Percentiles rank a stretch among this genome's conserved stretches.
phyloP scores from a whole-genome alignment of 768 basidiomycete species.

The Gloeophyllum trabeum region DNA sequence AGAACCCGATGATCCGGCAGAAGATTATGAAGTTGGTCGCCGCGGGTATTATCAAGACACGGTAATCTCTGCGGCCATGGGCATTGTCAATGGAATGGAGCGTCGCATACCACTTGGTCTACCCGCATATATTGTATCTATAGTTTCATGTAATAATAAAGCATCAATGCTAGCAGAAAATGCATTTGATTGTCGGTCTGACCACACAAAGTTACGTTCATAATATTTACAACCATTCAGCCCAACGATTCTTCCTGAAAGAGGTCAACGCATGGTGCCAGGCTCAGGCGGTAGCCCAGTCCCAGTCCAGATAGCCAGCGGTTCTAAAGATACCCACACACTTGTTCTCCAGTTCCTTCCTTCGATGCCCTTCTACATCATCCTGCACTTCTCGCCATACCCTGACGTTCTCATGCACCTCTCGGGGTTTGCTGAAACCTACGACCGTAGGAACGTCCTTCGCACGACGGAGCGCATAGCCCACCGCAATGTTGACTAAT shows the following conservation, averaged over 20 bases:
- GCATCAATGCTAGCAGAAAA: too few species aligned
- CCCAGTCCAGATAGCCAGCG: constrained; percentile 49
- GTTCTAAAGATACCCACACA: constrained; percentile 33
- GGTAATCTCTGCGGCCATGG: too few species aligned
- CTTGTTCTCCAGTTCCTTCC: constrained; percentile 31
- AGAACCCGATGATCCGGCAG: constrained; percentile 68
- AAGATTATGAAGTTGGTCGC: constrained; percentile 89
- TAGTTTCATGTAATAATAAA: too few species aligned
- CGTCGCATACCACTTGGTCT: too few species aligned
- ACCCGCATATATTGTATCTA: too few species aligned
- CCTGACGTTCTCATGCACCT: constrained; percentile 65
- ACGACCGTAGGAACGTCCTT: constrained; percentile 52
- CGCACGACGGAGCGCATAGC: constrained; percentile 50
- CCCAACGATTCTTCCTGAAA: too few species aligned
- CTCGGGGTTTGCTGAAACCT: constrained; percentile 56
- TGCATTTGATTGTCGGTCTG: too few species aligned
- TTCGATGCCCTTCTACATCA: constrained; percentile 17
- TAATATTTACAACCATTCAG: too few species aligned
- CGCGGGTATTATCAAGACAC: constrained; percentile 87
- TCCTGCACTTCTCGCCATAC: constrained; percentile 56
- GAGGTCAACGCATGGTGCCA: too few species aligned
- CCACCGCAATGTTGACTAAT: constrained; percentile 59
- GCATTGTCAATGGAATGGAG: too few species aligned
- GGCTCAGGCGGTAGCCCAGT: too few species aligned
- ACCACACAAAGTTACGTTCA: too few species aligned